A percentile compares a stretch with the other conserved stretches of the same genome.
Conservation (phyloP, 805 yeast species). For the Pichia heedii region DNA sequence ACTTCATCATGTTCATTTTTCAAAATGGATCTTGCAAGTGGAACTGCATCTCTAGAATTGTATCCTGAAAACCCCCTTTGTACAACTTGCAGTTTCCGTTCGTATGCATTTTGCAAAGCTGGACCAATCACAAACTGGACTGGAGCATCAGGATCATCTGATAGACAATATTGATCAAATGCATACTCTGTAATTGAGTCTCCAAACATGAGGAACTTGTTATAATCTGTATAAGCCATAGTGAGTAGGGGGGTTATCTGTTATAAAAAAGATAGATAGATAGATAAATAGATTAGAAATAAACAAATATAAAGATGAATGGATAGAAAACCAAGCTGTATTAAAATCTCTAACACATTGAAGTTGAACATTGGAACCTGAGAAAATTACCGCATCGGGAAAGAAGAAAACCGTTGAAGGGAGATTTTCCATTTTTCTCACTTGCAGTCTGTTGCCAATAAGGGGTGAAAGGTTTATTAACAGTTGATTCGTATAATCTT, state of each 20-base stretch:
- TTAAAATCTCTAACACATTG: no score
- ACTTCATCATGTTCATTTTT: conserved; percentile 34
- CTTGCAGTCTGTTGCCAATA: no score
- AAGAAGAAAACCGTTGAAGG: no score
- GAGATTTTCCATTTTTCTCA: no score
- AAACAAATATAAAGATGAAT: no score
- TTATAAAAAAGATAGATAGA: no score
- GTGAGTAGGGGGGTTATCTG: not conserved
- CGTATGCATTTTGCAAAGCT: conserved; percentile 32
- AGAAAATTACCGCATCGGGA: no score
- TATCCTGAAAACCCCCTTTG: conserved; percentile 76
- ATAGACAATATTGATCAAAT: conserved; percentile 14
- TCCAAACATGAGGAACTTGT: conserved; percentile 27
- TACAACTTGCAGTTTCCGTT: conserved; percentile 56
- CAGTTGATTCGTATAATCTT: no score
- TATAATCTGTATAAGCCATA: conserved; percentile 11
- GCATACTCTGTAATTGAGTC: conserved; percentile 30
- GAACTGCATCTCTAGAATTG: conserved; percentile 51
- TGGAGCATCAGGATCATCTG: conserved; percentile 6
- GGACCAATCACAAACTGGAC: conserved; percentile 25
- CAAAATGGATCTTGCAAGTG: conserved; percentile 43
- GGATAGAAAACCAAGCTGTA: no score
- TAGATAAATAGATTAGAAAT: no score
- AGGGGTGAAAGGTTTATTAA: no score
- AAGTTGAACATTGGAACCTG: no score